A percentile compares a stretch with the other conserved stretches of the same genome.
Conservation (phyloP, 2,329 filamentous ascomycete genomes). For the Calonectria naviculata region DNA sequence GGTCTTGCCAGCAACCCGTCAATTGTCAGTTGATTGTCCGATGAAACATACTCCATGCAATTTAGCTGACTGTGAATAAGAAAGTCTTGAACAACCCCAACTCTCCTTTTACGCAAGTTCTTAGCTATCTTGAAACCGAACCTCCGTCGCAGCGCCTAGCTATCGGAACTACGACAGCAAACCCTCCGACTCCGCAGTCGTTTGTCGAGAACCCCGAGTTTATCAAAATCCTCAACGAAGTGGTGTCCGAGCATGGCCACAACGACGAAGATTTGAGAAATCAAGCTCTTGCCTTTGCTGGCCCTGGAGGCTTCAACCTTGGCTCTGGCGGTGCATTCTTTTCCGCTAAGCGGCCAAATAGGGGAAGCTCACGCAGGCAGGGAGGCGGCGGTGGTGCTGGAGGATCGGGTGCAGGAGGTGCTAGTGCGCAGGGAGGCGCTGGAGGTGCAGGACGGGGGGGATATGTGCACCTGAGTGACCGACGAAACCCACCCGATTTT, state of each 20-base stretch:
- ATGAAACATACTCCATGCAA: background rate
- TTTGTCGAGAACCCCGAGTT: conserved; percentile 71
- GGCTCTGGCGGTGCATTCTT: conserved; percentile 65
- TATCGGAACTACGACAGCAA: conserved; percentile 66
- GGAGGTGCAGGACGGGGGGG: conserved; percentile 70
- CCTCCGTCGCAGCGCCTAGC: conserved; percentile 66
- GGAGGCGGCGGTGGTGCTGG: conserved; percentile 54
- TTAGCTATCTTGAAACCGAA: conserved; percentile 68
- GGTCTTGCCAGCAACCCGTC: conserved; percentile 62
- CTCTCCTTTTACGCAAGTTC: conserved; percentile 59
- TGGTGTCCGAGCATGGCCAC: conserved; percentile 65
- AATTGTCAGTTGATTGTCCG: conserved; percentile 57
- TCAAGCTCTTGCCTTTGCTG: conserved; percentile 71
- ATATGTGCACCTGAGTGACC: conserved; percentile 73
- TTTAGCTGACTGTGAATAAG: conserved; percentile 49
- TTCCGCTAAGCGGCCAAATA: conserved; percentile 51
- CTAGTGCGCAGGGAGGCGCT: conserved; percentile 70
- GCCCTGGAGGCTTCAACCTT: conserved; percentile 64
- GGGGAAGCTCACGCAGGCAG: conserved; percentile 46
- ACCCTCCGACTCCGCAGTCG: conserved; percentile 71
- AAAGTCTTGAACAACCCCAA: conserved; percentile 66
- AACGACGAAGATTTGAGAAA: conserved; percentile 65
- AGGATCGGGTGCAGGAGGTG: conserved; percentile 63
- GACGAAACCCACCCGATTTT: conserved; percentile 73
- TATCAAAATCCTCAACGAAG: conserved; percentile 67